These are phyloP conservation scores for Colletotrichum destructivum DNA, from an alignment of 2,329 filamentous ascomycete genomes.

Conservation along the genomic window DNA sequence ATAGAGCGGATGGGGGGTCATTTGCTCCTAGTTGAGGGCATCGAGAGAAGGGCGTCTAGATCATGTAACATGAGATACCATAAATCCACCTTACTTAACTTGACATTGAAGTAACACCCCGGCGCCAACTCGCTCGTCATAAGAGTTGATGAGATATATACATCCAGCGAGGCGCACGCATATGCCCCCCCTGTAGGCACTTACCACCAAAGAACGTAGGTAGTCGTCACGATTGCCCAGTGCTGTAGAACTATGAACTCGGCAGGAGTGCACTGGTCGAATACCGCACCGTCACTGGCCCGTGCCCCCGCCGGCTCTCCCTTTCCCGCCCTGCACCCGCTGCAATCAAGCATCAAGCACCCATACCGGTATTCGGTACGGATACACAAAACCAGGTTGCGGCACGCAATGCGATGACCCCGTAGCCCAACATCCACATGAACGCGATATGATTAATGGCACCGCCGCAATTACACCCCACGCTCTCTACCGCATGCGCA, in stretches of 20 bases:
- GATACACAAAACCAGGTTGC: constrained; percentile 31
- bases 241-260: background rate
- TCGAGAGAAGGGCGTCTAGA: background rate
- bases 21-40: background rate
- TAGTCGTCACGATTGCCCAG: too few relatives aligned
- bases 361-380: background rate
- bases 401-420: constrained; percentile 31
- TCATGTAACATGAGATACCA: constrained; percentile 1
- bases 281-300: background rate
- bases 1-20: constrained; percentile 8
- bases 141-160: background rate
- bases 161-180: background rate
- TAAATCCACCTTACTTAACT: background rate
- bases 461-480: background rate
- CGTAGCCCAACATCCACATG: constrained; percentile 1
- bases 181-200: background rate
- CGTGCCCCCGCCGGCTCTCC: constrained; percentile 10
- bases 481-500: constrained; percentile 4
- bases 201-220: too few relatives aligned
- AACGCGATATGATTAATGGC: constrained; percentile 19
- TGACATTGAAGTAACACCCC: background rate
- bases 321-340: constrained; percentile 4
- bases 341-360: constrained; percentile 7
- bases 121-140: too few relatives aligned
- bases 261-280: constrained; percentile 9